Conservation (phyloP, 2,329 filamentous ascomycete species). For the Parastagonospora avenae region DNA sequence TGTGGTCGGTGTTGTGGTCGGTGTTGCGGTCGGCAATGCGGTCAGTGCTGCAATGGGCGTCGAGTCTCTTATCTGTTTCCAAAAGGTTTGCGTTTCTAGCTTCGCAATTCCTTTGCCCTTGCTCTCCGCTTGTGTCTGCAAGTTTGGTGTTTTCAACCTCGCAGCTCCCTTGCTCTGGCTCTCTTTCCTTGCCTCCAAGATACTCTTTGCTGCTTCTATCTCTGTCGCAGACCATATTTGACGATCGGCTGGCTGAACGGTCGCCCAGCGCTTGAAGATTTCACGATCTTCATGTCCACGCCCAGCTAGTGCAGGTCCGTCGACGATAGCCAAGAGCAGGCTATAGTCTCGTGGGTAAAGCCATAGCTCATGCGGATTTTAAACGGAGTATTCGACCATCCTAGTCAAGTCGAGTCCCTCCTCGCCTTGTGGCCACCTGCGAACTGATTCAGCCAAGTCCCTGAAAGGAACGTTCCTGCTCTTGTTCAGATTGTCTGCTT, state of each 20-base stretch:
- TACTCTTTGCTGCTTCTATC: not conserved
- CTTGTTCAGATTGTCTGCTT: not conserved
- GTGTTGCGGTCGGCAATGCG: too few species aligned
- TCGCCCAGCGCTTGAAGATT: conserved; percentile 13
- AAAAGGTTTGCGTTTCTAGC: too few species aligned
- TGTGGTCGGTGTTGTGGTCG: not conserved
- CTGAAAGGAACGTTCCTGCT: conserved; percentile 18
- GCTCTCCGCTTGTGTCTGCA: not conserved
- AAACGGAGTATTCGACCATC: conserved; percentile 22
- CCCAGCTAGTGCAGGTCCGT: conserved; percentile 9
- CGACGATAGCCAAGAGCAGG: conserved; percentile 11
- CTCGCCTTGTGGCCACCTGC: conserved; percentile 16
- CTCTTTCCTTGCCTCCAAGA: not conserved
- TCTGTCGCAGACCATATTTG: not conserved
- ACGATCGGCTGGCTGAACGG: conserved; percentile 2
- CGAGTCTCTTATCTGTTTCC: too few species aligned
- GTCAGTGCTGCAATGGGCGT: too few species aligned
- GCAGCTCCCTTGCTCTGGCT: too few species aligned
- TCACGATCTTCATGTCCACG: conserved; percentile 13
- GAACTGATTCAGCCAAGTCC: conserved; percentile 19
- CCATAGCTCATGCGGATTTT: conserved; percentile 21
- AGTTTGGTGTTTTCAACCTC: not conserved
- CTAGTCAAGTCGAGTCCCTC: conserved; percentile 33
- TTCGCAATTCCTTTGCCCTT: not conserved
- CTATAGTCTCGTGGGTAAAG: conserved; percentile 27